Conservation (phyloP, 2,329 filamentous ascomycete genomes). For the Colletotrichum liriopes region DNA sequence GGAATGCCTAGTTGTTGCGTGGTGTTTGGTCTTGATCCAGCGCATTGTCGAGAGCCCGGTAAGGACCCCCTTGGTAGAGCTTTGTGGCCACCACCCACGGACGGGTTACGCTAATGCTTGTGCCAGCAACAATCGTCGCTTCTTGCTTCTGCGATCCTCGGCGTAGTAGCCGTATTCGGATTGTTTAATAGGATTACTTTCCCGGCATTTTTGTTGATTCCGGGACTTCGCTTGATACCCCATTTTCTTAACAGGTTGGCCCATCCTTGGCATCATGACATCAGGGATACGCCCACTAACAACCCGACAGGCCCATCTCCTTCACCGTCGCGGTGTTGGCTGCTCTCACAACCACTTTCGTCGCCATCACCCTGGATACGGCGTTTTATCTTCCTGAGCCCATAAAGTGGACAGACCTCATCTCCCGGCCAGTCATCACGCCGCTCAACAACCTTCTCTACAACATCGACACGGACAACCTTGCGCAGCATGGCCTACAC, state of each 20-base stretch:
- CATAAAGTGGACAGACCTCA: slow-evolving; percentile 76
- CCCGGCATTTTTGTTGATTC: slow-evolving; percentile 90
- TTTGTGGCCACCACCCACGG: background rate
- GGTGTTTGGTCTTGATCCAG: slow-evolving; percentile 93
- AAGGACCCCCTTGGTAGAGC: slow-evolving; percentile 51
- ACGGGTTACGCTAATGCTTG: slow-evolving; percentile 10
- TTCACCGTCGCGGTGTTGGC: slow-evolving; percentile 76
- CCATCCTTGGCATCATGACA: background rate
- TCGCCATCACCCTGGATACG: slow-evolving; percentile 88
- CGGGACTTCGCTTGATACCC: slow-evolving; percentile 85
- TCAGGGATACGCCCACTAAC: slow-evolving; percentile 18
- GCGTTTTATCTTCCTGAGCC: slow-evolving; percentile 81
- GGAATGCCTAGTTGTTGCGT: slow-evolving; percentile 92
- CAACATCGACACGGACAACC: slow-evolving; percentile 79
- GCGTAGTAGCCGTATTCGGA: slow-evolving; percentile 86
- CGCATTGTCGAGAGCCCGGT: slow-evolving; percentile 87
- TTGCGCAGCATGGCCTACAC: slow-evolving; percentile 83
- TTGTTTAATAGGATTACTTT: slow-evolving; percentile 98
- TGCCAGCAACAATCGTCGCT: slow-evolving; percentile 80
- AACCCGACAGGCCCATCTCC: slow-evolving; percentile 67
- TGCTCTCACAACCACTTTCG: slow-evolving; percentile 75
- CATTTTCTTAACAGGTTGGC: slow-evolving; percentile 86
- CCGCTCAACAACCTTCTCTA: slow-evolving; percentile 85
- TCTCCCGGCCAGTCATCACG: slow-evolving; percentile 78
- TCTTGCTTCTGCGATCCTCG: slow-evolving; percentile 83